Evolutionary conservation across 129 eudicot species (phyloP), one percentile per base, ranked within the genome.

Genomic region (Flaveria brownii): DNA sequence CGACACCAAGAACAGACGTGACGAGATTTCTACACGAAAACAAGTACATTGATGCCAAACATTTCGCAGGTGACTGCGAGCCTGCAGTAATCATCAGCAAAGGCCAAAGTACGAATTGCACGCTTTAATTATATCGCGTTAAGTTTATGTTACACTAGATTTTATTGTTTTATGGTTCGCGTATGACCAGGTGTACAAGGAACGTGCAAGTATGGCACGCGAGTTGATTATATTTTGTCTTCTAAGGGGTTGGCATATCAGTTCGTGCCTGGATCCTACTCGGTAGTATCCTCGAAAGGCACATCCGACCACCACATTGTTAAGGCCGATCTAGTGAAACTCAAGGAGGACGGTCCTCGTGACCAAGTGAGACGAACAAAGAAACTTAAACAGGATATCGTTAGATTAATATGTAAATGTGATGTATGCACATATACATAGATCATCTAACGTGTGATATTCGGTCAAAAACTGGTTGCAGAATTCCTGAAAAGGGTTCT

Each of bases 221-320:
- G 96, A 18, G 98, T 92, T 22, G 98, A 92, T 83, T 92, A 92
- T 51, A 80, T 92, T 20, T 41, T 92, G 77, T 85, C 90, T 0
- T 90, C 96, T 1, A 72, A 66, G 10, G 92, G 77, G 6, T 22
- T 86, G 76, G 68, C 75, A 12, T 92, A 86, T 83, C 74, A 75
- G 43, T 92, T 92, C 62, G 88, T 92, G 16, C 90, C 94, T 0
- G 98, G 93, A 77, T 86, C 98, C 5, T 92, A 92, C 83, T 88
- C 96, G 1, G 98, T 88, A 16, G 55, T 88, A 73, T 92, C 98
- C 5, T 90, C 98, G 2, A 92, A 92, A 85, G 98, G 98, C 52
- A 92, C 98, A n/a, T 92, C 98, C 6, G 96, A 92, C 85, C 98
- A 92, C 66, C 98, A 92, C 61, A 82, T 92, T 12, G 96, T 90